Base-by-base conservation (phyloP, 1,284 basidiomycete genomes). In the Schizophyllum commune region DNA sequence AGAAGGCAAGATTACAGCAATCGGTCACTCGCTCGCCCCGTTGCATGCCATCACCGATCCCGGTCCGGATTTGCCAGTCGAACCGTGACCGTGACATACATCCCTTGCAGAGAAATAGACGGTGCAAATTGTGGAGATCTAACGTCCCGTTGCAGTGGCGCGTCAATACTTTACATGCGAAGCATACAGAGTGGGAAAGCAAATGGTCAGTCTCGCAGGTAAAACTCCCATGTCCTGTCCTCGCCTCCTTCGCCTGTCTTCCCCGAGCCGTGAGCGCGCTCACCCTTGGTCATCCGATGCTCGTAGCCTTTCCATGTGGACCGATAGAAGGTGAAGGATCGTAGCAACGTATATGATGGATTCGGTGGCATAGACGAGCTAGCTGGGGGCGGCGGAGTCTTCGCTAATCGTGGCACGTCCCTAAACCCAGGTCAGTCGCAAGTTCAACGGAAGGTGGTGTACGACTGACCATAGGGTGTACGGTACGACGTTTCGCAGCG, bases 201-300 rank as follows among this genome's bases (percentile, higher is more conserved):
- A 27, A 27, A 27, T 5, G 5, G 27, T 62, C 55, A 64, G 61
- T 74, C 71, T 60, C 67, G 66, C 57, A 89, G 67, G 72, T 78
- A 89, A 68, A 91, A 90, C 67, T 91, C 87, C 89, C 89, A 91
- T 63, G 86, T 89, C 55, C 89, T 75, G 68, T 91, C 89, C 67
- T 90, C 87, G 32, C 89, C 89, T 11, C 86, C 86, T 67, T 83
- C 78, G 0, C 88, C 88, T 0, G 86, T 85, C 65, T 74, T 89
- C 5, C 85, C 86, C 19, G 77, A 77, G 1, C 88, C 87, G 64
- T 84, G 78, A 0, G 76, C 85, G 63, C 87, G 75, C 68, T 85
- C 86, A 13, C 95, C 95, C 66, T 96, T 90, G 1, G 96, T 98
- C 82, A 96, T 89, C 11, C 92, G 79, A 74, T 98, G 96, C 65